Base-by-base conservation (phyloP, 805 yeast species). In the Wickerhamomyces mucosus region DNA sequence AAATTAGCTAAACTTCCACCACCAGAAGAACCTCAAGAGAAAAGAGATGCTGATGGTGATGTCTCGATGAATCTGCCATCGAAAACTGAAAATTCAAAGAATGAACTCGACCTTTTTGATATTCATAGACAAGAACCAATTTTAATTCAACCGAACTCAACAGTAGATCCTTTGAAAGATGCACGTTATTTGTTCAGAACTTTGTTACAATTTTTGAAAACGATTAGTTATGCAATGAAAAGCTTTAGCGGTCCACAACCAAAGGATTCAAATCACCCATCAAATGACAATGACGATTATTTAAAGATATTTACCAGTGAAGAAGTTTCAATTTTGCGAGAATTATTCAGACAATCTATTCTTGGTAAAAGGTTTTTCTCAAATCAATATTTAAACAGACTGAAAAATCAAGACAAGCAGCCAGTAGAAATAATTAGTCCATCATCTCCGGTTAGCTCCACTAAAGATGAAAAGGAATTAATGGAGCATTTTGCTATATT, bases 401-500 rank as follows among this genome's bases (percentile, higher is more conserved):
- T 26, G 4, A 43, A 42, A 3, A 52, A 50, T 31, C 33, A 51
- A 5, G 40, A 40, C 6, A 42, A 38, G 23, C 46, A 48, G 21
- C 27, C 38, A 7, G 33, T 49, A 22, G 52, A 48, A 37, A 69
- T 81, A 2, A 72, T 80, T 12, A 89, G 86, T 7, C 89, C 94
- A 5, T 79, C 79, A 36, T 57, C 83, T 23, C 95, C 95, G 4
- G 81, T 84, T 10, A 75, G 88, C 1, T 82, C 94, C 0, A 76
- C 94, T 1, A 86, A 85, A 44, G 97, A 89, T 48, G 96, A 88
- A 36, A 85, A 88, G 45, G 98, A 92, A 46, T 62, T 88, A 36
- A 86, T 92, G 95, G 98, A 94, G 50, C 78, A 86, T 4, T 75
- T 92, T 51, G 96, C 96, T 0, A 80, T 95, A 2, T 83, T 92